Conservation (phyloP, 495 filamentous ascomycete genomes). For the Saxispiralis lemnorum region DNA sequence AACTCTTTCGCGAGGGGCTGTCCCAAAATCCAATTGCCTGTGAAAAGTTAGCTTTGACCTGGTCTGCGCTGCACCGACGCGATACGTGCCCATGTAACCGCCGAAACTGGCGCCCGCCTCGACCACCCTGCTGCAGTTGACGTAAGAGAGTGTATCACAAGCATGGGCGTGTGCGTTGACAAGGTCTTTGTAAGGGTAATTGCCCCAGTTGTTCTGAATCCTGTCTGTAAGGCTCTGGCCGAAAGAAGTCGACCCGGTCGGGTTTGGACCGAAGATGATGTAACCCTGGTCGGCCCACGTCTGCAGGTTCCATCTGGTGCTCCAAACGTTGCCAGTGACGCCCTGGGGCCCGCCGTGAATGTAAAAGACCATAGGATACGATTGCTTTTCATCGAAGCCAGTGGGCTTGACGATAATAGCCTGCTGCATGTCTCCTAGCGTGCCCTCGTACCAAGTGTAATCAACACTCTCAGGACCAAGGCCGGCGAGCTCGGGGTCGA, state of each 20-base stretch:
- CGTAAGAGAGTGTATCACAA: constrained; percentile 48
- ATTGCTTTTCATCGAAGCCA: constrained; percentile 49
- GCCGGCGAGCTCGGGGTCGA: background rate
- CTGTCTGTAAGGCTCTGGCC: constrained; percentile 36
- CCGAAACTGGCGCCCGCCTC: constrained; percentile 72
- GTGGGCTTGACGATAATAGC: constrained; percentile 41
- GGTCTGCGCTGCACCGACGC: too few species aligned
- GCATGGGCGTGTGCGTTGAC: constrained; percentile 65
- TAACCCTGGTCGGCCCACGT: constrained; percentile 87
- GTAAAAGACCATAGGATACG: constrained; percentile 66
- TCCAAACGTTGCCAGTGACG: constrained; percentile 70
- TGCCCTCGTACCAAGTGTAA: constrained; percentile 3
- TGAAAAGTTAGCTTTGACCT: too few species aligned
- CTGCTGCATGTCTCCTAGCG: background rate
- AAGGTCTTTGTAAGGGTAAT: constrained; percentile 62
- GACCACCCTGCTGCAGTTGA: constrained; percentile 62
- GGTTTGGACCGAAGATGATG: constrained; percentile 54
- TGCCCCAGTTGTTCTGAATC: constrained; percentile 50
- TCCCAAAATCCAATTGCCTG: constrained; percentile 52
- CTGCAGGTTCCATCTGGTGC: constrained; percentile 78
- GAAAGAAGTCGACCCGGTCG: constrained; percentile 69
- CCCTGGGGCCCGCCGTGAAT: constrained; percentile 85
- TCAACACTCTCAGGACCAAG: background rate
- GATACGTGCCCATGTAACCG: constrained; percentile 85
- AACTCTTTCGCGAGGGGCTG: constrained; percentile 57